Percentiles rank a stretch among this genome's conserved stretches.
Evolutionary conservation across 257 asterid genomes (phyloP).

Genomic region (Solanum rostratum): DNA sequence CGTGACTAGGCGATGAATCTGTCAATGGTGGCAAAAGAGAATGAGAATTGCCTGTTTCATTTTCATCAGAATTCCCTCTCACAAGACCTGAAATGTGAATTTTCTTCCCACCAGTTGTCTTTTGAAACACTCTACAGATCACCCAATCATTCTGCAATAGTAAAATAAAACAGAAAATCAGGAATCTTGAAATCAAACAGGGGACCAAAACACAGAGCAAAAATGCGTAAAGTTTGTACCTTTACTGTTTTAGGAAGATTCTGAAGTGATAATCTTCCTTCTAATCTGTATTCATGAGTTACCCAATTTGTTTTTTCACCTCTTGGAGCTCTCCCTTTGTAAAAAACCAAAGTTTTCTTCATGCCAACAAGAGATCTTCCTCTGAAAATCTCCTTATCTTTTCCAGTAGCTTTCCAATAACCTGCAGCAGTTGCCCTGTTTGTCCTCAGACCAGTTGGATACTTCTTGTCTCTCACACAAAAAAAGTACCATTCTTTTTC

Average conservation of each 20-base stretch:
- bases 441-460: slow-evolving; percentile 68
- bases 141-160: slow-evolving; percentile 74
- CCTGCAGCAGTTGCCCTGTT: slow-evolving; percentile 74
- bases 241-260: slow-evolving; percentile 28
- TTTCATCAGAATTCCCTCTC: slow-evolving; percentile 16
- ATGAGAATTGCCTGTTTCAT: slow-evolving; percentile 8
- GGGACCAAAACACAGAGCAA: background rate
- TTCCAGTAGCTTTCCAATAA: slow-evolving; percentile 87
- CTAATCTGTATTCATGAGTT: slow-evolving; percentile 60
- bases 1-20: slow-evolving; percentile 44
- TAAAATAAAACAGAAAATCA: background rate
- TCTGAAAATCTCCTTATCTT: slow-evolving; percentile 51
- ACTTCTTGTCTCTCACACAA: slow-evolving; percentile 64
- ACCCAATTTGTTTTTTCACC: slow-evolving; percentile 75
- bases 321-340: slow-evolving; percentile 73
- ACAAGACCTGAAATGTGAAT: slow-evolving; percentile 58
- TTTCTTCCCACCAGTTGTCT: slow-evolving; percentile 70
- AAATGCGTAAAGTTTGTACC: slow-evolving; percentile 15
- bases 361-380: slow-evolving; percentile 50
- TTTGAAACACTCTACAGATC: slow-evolving; percentile 79
- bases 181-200: background rate
- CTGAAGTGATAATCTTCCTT: slow-evolving; percentile 35
- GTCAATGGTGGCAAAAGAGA: slow-evolving; percentile 47
- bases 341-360: slow-evolving; percentile 77
- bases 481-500: slow-evolving; percentile 81